phyloP scores from a whole-genome alignment of 805 yeast species.

The Starmerella stellata region DNA sequence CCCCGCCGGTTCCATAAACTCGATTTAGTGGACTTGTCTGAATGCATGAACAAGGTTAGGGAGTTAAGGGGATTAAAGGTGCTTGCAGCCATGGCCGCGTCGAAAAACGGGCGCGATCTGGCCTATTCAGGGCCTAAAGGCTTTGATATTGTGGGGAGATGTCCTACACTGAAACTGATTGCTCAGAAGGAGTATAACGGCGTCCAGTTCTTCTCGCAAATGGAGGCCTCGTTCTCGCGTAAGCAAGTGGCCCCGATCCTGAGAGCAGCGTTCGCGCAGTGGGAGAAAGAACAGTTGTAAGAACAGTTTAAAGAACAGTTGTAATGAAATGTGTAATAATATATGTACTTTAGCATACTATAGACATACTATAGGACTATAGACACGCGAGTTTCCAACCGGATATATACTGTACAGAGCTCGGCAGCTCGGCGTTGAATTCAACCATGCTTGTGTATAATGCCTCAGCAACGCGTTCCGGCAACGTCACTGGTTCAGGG shows the following conservation, averaged over 20 bases:
- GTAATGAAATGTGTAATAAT: too few relatives aligned
- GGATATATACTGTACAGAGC: constrained; percentile 13
- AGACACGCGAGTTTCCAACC: constrained; percentile 22
- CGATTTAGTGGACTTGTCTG: constrained; percentile 19
- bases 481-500: constrained; percentile 26
- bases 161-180: constrained; percentile 10
- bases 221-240: constrained; percentile 48
- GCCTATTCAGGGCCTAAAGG: constrained; percentile 19
- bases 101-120: constrained; percentile 20
- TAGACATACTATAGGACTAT: too few relatives aligned
- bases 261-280: constrained; percentile 11
- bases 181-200: constrained; percentile 4
- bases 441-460: constrained; percentile 20
- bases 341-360: too few relatives aligned
- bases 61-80: constrained; percentile 25
- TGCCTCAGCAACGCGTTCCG: constrained; percentile 21
- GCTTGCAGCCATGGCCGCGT: constrained; percentile 33
- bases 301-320: too few relatives aligned
- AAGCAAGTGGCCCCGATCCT: constrained; percentile 69
- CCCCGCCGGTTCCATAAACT: constrained; percentile 48
- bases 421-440: constrained; percentile 26
- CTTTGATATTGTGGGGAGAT: constrained; percentile 18
- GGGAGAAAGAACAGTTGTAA: neutral
- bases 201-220: constrained; percentile 28
- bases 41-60: constrained; percentile 21